phyloP scores from a whole-genome alignment of 108 stramenopile genomes.

The Cylindrotheca fusiformis region DNA sequence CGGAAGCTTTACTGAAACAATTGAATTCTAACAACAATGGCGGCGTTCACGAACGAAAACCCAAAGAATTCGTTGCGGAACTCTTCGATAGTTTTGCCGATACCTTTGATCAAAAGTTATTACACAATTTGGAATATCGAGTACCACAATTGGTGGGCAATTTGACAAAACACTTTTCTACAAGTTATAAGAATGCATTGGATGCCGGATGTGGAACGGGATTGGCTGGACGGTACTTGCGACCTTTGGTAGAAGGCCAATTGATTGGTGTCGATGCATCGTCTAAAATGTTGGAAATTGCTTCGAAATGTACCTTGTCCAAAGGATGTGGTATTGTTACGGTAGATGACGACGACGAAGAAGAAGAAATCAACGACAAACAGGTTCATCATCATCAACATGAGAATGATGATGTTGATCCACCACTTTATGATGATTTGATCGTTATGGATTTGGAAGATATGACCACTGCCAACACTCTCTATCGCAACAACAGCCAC shows the following conservation, averaged over 20 bases:
- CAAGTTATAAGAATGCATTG: constrained; percentile 36
- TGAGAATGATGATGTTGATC: too few relatives aligned
- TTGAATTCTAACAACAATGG: constrained; percentile 1
- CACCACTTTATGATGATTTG: constrained; percentile 56
- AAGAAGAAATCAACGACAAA: background rate
- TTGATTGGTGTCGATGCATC: constrained; percentile 73
- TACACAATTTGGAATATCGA: constrained; percentile 43
- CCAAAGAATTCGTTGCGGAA: constrained; percentile 71
- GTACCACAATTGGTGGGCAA: constrained; percentile 65
- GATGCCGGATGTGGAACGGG: constrained; percentile 84
- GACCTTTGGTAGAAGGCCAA: constrained; percentile 39
- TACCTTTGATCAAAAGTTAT: constrained; percentile 70
- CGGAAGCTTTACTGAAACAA: constrained; percentile 35
- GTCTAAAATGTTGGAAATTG: constrained; percentile 65
- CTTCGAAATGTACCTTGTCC: constrained; percentile 44
- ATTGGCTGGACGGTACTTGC: constrained; percentile 60
- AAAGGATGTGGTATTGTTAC: constrained; percentile 41
- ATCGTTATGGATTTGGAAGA: constrained; percentile 61
- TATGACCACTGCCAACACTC: constrained; percentile 38
- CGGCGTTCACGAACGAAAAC: constrained; percentile 44
- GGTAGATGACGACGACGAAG: constrained; percentile 2
- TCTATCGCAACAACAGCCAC: constrained; percentile 6
- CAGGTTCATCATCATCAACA: background rate
- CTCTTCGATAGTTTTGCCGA: constrained; percentile 79
- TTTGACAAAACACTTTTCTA: constrained; percentile 8